Evolutionary conservation across 2,329 filamentous ascomycete species (phyloP).

Genomic region (Fusarium sp.): DNA sequence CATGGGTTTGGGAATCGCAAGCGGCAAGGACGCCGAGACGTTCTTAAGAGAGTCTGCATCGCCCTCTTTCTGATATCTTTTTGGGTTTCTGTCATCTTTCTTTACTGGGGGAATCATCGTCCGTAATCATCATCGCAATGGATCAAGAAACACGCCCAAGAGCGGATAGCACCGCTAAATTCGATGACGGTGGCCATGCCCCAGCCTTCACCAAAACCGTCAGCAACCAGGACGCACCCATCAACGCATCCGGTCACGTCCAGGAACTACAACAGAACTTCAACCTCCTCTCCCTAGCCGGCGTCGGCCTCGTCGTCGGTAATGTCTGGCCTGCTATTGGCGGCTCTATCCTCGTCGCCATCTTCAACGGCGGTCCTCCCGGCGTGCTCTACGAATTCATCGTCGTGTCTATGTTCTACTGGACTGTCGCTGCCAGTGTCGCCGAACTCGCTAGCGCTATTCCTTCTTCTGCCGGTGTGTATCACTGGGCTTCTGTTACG

Average conservation of each 20-base stretch:
- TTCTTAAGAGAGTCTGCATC: conserved; percentile 4
- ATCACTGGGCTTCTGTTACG: conserved; percentile 74
- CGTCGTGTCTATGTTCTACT: conserved; percentile 67
- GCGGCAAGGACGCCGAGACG: not conserved
- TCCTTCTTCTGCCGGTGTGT: conserved; percentile 73
- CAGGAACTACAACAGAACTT: conserved; percentile 59
- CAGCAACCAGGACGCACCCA: conserved; percentile 10
- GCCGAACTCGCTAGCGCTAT: conserved; percentile 74
- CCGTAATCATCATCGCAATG: conserved; percentile 10
- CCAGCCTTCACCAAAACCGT: conserved; percentile 10
- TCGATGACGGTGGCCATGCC: conserved; percentile 7
- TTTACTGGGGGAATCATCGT: not conserved
- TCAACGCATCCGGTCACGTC: conserved; percentile 60
- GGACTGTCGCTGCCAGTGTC: conserved; percentile 70
- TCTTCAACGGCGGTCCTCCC: conserved; percentile 74
- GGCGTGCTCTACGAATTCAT: conserved; percentile 75
- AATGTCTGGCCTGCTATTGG: conserved; percentile 63
- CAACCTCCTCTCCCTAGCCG: conserved; percentile 59
- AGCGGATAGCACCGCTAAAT: conserved; percentile 28
- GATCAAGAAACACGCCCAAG: conserved; percentile 21
- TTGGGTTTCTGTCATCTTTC: not conserved
- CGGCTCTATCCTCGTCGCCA: conserved; percentile 63
- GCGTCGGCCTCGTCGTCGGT: conserved; percentile 59
- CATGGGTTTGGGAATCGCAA: conserved; percentile 1
- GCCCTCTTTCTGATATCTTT: not conserved